Evolutionary conservation across 176 grass and related monocot species (phyloP).

Genomic region (Phragmites australis): DNA sequence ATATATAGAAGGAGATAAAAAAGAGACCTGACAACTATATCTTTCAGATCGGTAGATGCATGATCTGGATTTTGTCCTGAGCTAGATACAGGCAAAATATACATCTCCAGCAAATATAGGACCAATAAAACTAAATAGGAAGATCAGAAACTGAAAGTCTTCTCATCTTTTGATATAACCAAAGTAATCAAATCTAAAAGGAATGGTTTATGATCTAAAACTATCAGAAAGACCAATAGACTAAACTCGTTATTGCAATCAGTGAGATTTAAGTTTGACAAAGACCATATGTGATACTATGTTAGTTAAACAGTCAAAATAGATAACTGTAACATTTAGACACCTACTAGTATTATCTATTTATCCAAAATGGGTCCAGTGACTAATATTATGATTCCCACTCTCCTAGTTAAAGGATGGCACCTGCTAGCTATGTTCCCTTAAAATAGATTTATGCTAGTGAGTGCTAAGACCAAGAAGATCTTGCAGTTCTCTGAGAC

Average conservation of each 20-base stretch:
- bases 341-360: not conserved
- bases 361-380: not conserved
- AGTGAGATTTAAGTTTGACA: not conserved
- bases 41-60: too few relatives aligned
- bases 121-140: not conserved
- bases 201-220: conserved; percentile 12
- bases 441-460: too few relatives aligned
- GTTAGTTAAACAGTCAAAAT: not conserved
- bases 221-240: not conserved
- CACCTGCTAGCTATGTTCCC: not conserved
- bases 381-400: too few relatives aligned
- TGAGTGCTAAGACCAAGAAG: too few relatives aligned
- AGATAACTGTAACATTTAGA: not conserved
- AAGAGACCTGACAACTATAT: too few relatives aligned
- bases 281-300: not conserved
- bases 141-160: not conserved
- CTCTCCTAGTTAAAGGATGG: not conserved
- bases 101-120: too few relatives aligned
- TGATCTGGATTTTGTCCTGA: too few relatives aligned
- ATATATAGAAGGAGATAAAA: too few relatives aligned
- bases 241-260: not conserved
- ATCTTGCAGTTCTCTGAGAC: too few relatives aligned
- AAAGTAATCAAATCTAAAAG: not conserved
- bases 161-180: not conserved
- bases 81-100: too few relatives aligned